Evolutionary conservation across 164 flowering plant genomes (phyloP).

Genomic region (Umbilicus rupestris): DNA sequence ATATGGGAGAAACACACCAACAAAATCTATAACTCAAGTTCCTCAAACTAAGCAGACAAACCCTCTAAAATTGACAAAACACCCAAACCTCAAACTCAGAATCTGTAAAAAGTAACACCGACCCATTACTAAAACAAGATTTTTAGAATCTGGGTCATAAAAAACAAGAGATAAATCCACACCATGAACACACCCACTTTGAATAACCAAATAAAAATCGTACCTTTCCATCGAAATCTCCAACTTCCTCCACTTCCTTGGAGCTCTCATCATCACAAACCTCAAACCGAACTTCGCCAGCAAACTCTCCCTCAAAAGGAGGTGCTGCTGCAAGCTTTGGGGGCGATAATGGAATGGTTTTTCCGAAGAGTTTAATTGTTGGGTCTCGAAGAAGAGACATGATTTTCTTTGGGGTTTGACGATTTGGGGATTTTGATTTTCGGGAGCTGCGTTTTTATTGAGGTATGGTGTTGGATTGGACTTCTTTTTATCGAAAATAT

Average conservation of each 20-base stretch:
- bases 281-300: not conserved
- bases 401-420: not conserved
- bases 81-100: slow-evolving; percentile 7
- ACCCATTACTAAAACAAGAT: slow-evolving; percentile 4
- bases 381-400: slow-evolving; percentile 7
- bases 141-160: slow-evolving; percentile 3
- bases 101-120: slow-evolving; percentile 6
- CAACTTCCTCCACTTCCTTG: not conserved
- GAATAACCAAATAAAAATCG: not conserved
- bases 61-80: not conserved
- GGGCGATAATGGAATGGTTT: not conserved
- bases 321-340: not conserved
- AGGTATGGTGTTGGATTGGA: not conserved
- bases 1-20: not conserved
- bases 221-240: slow-evolving; percentile 2
- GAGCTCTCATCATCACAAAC: slow-evolving; percentile 6
- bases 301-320: not conserved
- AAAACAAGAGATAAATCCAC: not conserved
- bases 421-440: not conserved
- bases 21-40: not conserved
- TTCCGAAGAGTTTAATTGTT: slow-evolving; percentile 6
- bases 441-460: not conserved
- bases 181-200: not conserved
- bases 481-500: not conserved
- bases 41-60: not conserved